Evolutionary conservation across 352 stramenopile genomes (phyloP), one percentile per base, ranked within the genome.

Genomic region (Phytophthora pinifolia): DNA sequence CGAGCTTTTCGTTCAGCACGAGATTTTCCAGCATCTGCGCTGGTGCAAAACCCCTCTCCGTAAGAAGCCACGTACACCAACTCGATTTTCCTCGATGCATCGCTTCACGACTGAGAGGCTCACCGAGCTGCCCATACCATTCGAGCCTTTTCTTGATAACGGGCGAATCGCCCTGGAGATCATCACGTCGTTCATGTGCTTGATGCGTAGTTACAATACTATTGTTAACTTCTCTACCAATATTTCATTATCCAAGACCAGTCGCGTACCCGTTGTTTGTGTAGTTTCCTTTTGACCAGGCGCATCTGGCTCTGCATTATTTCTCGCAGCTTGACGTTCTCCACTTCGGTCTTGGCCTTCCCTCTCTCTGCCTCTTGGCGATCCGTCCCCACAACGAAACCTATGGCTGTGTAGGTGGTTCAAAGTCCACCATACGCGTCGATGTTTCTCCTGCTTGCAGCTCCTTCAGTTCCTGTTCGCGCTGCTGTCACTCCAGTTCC

Each of bases 321-420:
- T 27, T 75, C 65, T 1, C 59, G 56, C 33, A 85, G 57, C 49
- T 81, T 80, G 1, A 50, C 32, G 41, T 85, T 85, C 50, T 85
- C 67, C 38, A 79, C 47, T 15, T 74, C 62, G 2, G 70, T 57
- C 33, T 68, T 70, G 1, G 61, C 43, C 35, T 68, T 70, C 30
- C 67, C 13, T 71, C 62, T 17, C 54, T 49, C 41, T 82, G 72
- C 2, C 62, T 53, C 52, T 68, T 72, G 3, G 72, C 72, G n/a
- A 74, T 76, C 0, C 49, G 48, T 44, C 71, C 62, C 73, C 73
- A 83, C 0, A 77, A 33, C 14, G 65, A 72, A 6, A 60, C 49
- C 29, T 69, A 46, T 4, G 18, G 49, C 22, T 52, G 15, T 2
- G n/a, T 25, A 30, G 54, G n/a, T 3, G 30, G 29, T 17, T 9